These are phyloP conservation scores for Aspergillus fructus DNA, from an alignment of 2,329 filamentous ascomycete species.

Conservation along the genomic window DNA sequence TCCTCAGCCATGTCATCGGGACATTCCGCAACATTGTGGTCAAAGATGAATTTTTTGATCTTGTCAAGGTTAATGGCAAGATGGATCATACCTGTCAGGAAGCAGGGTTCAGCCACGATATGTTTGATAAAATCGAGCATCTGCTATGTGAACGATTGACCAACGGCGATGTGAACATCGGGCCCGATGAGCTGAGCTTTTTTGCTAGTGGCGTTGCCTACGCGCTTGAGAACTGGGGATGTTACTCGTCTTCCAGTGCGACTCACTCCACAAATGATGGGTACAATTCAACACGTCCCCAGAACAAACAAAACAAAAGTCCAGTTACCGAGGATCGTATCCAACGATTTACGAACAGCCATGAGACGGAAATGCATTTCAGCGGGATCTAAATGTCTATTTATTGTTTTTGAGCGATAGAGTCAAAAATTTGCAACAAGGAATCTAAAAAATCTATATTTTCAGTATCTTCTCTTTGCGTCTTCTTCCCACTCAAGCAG, in stretches of 20 bases:
- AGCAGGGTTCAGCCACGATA: slow-evolving; percentile 14
- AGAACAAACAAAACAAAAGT: neutral
- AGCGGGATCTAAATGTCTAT: neutral
- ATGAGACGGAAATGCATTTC: slow-evolving; percentile 1
- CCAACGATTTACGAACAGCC: slow-evolving; percentile 5
- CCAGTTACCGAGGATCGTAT: neutral
- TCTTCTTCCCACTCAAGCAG: neutral
- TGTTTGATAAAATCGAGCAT: slow-evolving; percentile 36
- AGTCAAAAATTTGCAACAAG: neutral
- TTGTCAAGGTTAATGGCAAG: slow-evolving; percentile 29
- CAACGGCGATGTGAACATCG: slow-evolving; percentile 29
- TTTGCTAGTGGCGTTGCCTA: slow-evolving; percentile 40
- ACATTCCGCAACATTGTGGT: slow-evolving; percentile 41
- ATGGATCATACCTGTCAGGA: slow-evolving; percentile 16
- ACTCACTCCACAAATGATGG: neutral
- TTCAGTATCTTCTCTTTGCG: neutral
- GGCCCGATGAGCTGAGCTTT: slow-evolving; percentile 40
- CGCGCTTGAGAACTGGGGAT: slow-evolving; percentile 27
- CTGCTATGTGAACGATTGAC: slow-evolving; percentile 36
- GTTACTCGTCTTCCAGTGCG: neutral
- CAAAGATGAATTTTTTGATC: slow-evolving; percentile 35
- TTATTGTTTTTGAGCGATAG: neutral
- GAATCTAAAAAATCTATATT: neutral
- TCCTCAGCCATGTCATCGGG: slow-evolving; percentile 39
- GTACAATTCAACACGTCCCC: neutral